Conservation (phyloP, 257 asterid genomes). For the Solanum boliviense region DNA sequence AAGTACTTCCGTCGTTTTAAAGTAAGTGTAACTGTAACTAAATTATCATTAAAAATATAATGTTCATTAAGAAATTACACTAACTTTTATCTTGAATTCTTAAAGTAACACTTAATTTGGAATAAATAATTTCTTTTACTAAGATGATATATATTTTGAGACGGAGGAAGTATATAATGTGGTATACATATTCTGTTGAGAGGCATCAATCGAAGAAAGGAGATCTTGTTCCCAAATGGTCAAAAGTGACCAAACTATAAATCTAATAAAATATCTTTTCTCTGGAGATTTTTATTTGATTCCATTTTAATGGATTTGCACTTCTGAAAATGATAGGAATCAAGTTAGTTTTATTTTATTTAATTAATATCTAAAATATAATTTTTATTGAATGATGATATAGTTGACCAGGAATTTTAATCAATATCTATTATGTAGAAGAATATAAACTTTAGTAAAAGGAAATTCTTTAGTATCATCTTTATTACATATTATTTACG, state of each 20-base stretch:
- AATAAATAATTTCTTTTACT: no score
- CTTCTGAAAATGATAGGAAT: background rate
- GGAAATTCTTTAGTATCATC: background rate
- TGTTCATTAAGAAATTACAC: background rate
- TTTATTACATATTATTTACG: background rate
- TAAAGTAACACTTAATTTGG: no score
- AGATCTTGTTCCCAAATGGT: background rate
- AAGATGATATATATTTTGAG: no score
- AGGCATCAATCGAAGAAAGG: background rate
- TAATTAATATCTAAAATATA: background rate
- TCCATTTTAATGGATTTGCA: background rate
- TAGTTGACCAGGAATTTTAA: background rate
- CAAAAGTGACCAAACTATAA: background rate
- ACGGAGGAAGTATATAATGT: background rate
- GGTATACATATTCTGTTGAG: background rate
- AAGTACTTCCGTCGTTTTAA: rapidly evolving
- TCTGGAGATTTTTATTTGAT: background rate
- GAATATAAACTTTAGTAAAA: background rate
- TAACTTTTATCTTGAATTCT: no score
- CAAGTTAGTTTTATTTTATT: background rate
- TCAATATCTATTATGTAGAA: background rate
- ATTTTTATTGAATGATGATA: background rate
- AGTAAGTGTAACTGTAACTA: background rate
- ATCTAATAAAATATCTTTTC: background rate
- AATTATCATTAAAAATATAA: no score